phyloP scores from a whole-genome alignment of 495 filamentous ascomycete species.

The Daldinia decipiens region DNA sequence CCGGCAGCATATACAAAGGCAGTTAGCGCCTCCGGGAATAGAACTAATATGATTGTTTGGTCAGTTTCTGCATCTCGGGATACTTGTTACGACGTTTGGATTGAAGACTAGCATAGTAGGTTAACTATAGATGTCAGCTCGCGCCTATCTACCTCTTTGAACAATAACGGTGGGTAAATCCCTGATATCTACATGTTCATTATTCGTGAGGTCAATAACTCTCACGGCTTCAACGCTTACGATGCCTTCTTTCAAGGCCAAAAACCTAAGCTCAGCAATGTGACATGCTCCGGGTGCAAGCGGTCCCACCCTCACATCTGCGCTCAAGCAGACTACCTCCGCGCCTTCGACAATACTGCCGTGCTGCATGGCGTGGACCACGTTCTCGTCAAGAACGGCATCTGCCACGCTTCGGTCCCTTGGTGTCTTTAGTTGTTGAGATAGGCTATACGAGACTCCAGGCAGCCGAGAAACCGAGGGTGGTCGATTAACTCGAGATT shows the following conservation, averaged over 20 bases:
- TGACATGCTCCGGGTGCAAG: constrained; percentile 81
- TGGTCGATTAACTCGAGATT: constrained; percentile 67
- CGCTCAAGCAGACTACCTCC: constrained; percentile 82
- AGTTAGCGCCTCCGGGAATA: too few relatives aligned
- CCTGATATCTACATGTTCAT: constrained; percentile 83
- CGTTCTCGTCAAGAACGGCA: constrained; percentile 84
- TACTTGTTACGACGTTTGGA: neutral
- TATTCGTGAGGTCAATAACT: constrained; percentile 81
- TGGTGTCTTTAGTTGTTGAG: constrained; percentile 25
- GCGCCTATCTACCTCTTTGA: constrained; percentile 47
- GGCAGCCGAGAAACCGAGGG: constrained; percentile 54
- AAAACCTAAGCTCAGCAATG: constrained; percentile 79
- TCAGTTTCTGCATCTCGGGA: too few relatives aligned
- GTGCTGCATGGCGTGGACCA: constrained; percentile 84
- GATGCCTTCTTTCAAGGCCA: constrained; percentile 78
- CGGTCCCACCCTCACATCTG: constrained; percentile 85
- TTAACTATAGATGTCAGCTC: neutral
- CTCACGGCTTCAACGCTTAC: constrained; percentile 82
- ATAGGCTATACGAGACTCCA: constrained; percentile 25
- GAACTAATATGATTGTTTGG: too few relatives aligned
- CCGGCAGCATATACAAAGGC: too few relatives aligned
- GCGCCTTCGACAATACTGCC: constrained; percentile 74
- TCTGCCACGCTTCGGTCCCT: constrained; percentile 66
- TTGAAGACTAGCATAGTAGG: neutral
- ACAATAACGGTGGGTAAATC: constrained; percentile 81